Base-by-base conservation (phyloP, 345 rosid species). In the Crucihimalaya himalaica region DNA sequence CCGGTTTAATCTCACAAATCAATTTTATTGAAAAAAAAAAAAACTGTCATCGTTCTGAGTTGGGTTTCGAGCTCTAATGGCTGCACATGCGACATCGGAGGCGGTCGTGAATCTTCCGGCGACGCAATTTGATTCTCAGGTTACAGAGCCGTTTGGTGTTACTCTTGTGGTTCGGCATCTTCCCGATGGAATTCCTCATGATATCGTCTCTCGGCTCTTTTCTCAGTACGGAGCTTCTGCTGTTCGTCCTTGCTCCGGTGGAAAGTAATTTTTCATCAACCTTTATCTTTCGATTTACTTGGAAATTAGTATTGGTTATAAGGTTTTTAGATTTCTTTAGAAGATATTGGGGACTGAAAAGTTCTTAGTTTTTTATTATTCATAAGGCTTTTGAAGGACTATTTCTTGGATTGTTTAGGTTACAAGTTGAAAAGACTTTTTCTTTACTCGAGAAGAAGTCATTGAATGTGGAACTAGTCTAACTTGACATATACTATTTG, bases 151-250 rank as follows among this genome's bases (percentile, higher is more conserved):
- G 14, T 46, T 64, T 6, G 35, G 12, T 1, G 58, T 48, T 4
- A 88, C 96, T 14, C 93, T 94, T 48, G 27, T 87, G 61, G 78
- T 91, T 47, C 79, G 84, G 53, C 97, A 93, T 83, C 92, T 93
- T 58, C 97, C 98, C 5, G 97, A 93, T 68, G 90, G 89, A 19
- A 85, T 93, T 23, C 95, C 97, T 64, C 85, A 81, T 4, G 92
- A 89, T 23, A 86, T 96, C 9, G 79, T 93, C 42, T 77, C 83
- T 63, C 82, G 90, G 4, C 90, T 93, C 43, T 83, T 94, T 61
- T 89, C 93, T 46, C 97, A 91, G 71, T 91, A 91, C 32, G 95
- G 97, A n/a, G 93, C 95, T 64, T 73, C 79, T 65, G 62, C 90
- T 11, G 95, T 91, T 58, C 97, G 96, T 66, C 90, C 90, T 70